A percentile compares a stretch with the other conserved stretches of the same genome.
These are phyloP conservation scores for Cyclocybe cylindracea DNA, from an alignment of 768 basidiomycete genomes.

Conservation along the genomic window DNA sequence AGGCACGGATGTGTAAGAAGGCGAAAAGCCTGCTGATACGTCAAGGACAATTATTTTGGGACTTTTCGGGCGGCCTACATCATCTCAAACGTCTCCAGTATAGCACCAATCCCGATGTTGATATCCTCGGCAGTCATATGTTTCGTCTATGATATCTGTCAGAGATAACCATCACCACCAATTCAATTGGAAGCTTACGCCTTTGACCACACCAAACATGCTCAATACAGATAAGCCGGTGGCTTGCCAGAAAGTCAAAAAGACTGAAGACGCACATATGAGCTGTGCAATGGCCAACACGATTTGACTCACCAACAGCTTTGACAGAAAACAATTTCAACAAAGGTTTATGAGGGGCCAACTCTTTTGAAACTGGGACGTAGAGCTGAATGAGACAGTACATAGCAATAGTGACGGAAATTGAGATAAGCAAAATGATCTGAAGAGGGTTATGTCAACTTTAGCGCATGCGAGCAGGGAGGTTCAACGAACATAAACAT, in stretches of 20 bases:
- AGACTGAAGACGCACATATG: slow-evolving; percentile 38
- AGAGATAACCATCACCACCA: neutral
- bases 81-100: slow-evolving; percentile 78
- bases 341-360: slow-evolving; percentile 62
- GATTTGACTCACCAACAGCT: slow-evolving; percentile 54
- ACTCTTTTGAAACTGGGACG: slow-evolving; percentile 49
- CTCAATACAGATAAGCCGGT: slow-evolving; percentile 57
- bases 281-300: neutral
- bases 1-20: slow-evolving; percentile 71
- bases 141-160: slow-evolving; percentile 41
- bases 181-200: slow-evolving; percentile 37
- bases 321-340: slow-evolving; percentile 74
- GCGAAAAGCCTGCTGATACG: slow-evolving; percentile 52
- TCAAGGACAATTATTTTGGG: slow-evolving; percentile 8
- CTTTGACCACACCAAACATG: slow-evolving; percentile 62
- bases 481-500: slow-evolving; percentile 56
- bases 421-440: slow-evolving; percentile 62
- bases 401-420: slow-evolving; percentile 78
- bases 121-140: slow-evolving; percentile 78
- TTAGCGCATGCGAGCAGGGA: neutral
- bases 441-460: slow-evolving; percentile 20
- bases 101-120: slow-evolving; percentile 67
- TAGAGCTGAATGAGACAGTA: slow-evolving; percentile 78
- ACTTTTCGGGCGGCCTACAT: slow-evolving; percentile 41
- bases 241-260: slow-evolving; percentile 80